These are phyloP conservation scores for Sergeia podlipaevii DNA, from an alignment of 208 protist species.

Conservation along the genomic window DNA sequence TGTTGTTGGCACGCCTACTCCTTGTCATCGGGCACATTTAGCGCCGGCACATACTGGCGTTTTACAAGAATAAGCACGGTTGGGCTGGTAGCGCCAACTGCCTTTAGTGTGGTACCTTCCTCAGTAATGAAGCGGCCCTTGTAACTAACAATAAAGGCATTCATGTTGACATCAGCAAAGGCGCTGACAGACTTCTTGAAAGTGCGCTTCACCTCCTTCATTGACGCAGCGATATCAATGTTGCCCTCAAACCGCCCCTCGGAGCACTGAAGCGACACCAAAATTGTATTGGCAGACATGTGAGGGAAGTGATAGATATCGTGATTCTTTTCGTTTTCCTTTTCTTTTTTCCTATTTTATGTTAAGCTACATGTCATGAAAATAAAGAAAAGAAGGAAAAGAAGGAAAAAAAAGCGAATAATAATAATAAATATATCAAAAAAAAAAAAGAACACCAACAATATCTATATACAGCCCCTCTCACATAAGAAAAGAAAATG, in stretches of 20 bases:
- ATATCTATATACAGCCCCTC: no score
- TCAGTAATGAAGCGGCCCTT: slow-evolving; percentile 38
- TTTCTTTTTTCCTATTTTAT: neutral
- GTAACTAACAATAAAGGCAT: slow-evolving; percentile 37
- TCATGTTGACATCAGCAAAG: slow-evolving; percentile 49
- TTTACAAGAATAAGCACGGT: slow-evolving; percentile 42
- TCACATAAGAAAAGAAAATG: no score
- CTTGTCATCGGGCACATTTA: slow-evolving; percentile 6
- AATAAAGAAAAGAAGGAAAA: slow-evolving; percentile 12
- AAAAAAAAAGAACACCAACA: slow-evolving; percentile 11
- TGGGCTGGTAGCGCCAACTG: slow-evolving; percentile 14
- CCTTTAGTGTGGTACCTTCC: slow-evolving; percentile 26
- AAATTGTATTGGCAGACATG: slow-evolving; percentile 6
- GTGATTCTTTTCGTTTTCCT: no score
- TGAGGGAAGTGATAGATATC: neutral
- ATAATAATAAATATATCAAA: neutral
- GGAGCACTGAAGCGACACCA: slow-evolving; percentile 52
- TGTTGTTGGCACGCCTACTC: slow-evolving; percentile 17
- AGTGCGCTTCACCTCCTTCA: slow-evolving; percentile 32
- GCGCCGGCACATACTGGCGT: slow-evolving; percentile 20
- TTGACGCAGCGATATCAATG: slow-evolving; percentile 23
- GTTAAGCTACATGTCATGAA: neutral
- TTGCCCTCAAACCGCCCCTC: slow-evolving; percentile 43
- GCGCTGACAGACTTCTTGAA: slow-evolving; percentile 21
- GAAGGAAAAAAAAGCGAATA: no score